Evolutionary conservation across 768 basidiomycete genomes (phyloP).

Genomic region (Boletellus sp.): DNA sequence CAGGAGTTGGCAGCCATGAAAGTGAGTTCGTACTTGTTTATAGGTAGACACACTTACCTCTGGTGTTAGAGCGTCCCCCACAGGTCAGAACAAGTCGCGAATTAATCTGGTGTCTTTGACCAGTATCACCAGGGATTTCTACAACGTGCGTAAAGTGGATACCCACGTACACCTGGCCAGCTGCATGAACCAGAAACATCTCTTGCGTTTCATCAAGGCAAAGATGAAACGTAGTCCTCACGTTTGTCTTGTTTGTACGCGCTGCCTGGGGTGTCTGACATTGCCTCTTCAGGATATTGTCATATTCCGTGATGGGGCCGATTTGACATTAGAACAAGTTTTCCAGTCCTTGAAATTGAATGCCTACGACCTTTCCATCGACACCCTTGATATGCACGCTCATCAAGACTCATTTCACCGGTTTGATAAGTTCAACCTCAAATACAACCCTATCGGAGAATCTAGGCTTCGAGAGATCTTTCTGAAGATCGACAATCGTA

Average conservation of each 20-base stretch:
- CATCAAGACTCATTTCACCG: slow-evolving; percentile 98
- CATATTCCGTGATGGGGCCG: slow-evolving; percentile 88
- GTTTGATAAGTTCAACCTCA: slow-evolving; percentile 96
- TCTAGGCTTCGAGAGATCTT: slow-evolving; percentile 95
- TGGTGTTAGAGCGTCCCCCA: slow-evolving; percentile 28
- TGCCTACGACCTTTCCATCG: slow-evolving; percentile 97
- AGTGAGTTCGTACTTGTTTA: slow-evolving; percentile 40
- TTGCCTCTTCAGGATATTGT: slow-evolving; percentile 71
- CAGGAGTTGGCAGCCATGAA: slow-evolving; percentile 97
- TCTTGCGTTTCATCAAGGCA: slow-evolving; percentile 97
- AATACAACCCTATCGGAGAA: slow-evolving; percentile 97
- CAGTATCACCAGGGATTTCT: slow-evolving; percentile 75
- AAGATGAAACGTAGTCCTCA: slow-evolving; percentile 90
- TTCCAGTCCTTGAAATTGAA: slow-evolving; percentile 93
- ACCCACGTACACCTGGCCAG: slow-evolving; percentile 99
- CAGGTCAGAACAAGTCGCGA: slow-evolving; percentile 16
- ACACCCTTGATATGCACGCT: slow-evolving; percentile 99
- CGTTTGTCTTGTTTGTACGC: slow-evolving; percentile 37
- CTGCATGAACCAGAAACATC: slow-evolving; percentile 99
- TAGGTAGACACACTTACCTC: slow-evolving; percentile 2
- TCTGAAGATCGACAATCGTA: slow-evolving; percentile 94
- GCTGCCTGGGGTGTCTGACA: not conserved
- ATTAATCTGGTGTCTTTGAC: slow-evolving; percentile 2
- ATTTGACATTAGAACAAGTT: slow-evolving; percentile 88
- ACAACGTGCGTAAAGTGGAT: slow-evolving; percentile 97